Conservation (phyloP, 2,329 filamentous ascomycete genomes). For the Neonectria magnoliae region DNA sequence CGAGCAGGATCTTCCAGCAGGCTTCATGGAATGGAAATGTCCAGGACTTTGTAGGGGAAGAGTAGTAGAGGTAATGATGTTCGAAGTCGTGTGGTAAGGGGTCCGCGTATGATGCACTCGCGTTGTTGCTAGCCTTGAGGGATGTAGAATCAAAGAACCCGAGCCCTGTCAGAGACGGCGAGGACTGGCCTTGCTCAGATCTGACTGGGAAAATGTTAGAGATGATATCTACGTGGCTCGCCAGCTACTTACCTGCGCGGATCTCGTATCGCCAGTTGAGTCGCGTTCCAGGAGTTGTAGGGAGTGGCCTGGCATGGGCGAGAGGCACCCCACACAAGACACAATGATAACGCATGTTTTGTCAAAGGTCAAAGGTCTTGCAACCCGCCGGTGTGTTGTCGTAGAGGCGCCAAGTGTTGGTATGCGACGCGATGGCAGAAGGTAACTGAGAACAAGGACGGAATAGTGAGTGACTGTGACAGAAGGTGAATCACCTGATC, state of each 20-base stretch:
- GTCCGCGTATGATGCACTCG: background rate
- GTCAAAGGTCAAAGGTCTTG: background rate
- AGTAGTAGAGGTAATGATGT: background rate
- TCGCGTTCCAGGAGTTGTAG: background rate
- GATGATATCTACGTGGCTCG: background rate
- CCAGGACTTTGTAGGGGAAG: background rate
- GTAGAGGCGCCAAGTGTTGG: background rate
- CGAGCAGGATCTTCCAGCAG: conserved; percentile 14
- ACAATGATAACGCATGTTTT: background rate
- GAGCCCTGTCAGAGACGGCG: conserved; percentile 2
- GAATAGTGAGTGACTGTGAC: too few species aligned
- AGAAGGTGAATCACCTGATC: too few species aligned
- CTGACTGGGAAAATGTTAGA: conserved; percentile 2
- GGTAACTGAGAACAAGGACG: too few species aligned
- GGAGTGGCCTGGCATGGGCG: background rate
- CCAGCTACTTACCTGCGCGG: conserved; percentile 4
- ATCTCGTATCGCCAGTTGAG: conserved; percentile 10
- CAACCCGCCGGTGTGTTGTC: background rate
- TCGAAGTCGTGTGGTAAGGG: background rate
- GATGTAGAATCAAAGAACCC: background rate
- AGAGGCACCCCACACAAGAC: conserved; percentile 6
- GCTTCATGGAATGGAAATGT: conserved; percentile 15
- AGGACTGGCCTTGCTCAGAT: background rate
- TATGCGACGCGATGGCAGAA: too few species aligned
- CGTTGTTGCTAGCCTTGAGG: background rate